A percentile compares a stretch with the other conserved stretches of the same genome.
Evolutionary conservation across 192 early-diverging fungal genomes (phyloP).

Genomic region (Coemansia sp.): DNA sequence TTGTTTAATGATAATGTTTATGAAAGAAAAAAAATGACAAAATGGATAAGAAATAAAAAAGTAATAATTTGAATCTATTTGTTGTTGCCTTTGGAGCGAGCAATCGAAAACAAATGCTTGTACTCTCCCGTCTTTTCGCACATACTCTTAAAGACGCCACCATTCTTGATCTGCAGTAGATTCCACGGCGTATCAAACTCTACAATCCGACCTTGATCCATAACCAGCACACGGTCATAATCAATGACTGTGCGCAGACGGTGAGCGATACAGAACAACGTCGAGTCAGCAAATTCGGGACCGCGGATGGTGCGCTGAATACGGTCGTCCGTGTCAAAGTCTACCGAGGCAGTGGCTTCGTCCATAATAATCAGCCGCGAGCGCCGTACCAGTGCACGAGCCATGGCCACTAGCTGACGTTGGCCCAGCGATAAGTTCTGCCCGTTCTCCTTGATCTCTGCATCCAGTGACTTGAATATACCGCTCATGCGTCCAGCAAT

Average conservation of each 20-base stretch:
- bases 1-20: too few species aligned
- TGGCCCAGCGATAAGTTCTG: conserved; percentile 82
- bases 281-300: conserved; percentile 62
- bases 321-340: conserved; percentile 77
- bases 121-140: conserved; percentile 79
- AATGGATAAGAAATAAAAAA: neutral
- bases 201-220: conserved; percentile 68
- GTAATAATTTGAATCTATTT: too few species aligned
- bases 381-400: conserved; percentile 75
- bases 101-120: conserved; percentile 59
- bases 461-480: conserved; percentile 27
- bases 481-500: conserved; percentile 18
- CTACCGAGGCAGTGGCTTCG: conserved; percentile 77
- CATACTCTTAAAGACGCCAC: conserved; percentile 67
- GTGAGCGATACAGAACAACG: conserved; percentile 73
- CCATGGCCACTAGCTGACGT: conserved; percentile 80
- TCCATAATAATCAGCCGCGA: conserved; percentile 71
- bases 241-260: conserved; percentile 74
- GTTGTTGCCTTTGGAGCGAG: neutral
- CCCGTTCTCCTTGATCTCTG: conserved; percentile 60
- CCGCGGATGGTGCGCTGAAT: conserved; percentile 71
- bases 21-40: neutral
- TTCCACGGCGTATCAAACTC: conserved; percentile 70
- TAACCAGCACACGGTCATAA: conserved; percentile 75
- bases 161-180: conserved; percentile 57